Conservation (phyloP, 2,329 filamentous ascomycete species). For the Sarocladium strictum region DNA sequence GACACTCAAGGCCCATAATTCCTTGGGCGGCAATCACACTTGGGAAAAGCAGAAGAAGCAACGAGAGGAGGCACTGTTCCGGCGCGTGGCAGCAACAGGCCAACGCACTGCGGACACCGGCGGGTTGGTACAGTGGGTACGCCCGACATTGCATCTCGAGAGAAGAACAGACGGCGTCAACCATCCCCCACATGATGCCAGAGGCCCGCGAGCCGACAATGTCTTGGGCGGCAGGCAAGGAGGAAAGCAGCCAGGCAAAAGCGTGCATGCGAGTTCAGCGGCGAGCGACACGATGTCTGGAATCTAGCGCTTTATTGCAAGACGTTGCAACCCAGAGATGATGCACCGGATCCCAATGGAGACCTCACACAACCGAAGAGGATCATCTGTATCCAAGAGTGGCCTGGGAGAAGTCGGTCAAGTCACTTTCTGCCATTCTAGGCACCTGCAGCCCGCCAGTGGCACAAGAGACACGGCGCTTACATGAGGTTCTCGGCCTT, state of each 20-base stretch:
- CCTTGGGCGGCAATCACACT: not conserved
- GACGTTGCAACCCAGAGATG: too few species aligned
- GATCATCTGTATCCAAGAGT: not conserved
- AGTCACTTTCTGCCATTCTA: not conserved
- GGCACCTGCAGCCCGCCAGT: not conserved
- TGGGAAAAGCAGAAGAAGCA: not conserved
- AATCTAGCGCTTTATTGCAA: too few species aligned
- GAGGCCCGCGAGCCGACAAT: too few species aligned
- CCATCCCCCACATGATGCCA: not conserved
- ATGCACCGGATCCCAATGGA: too few species aligned
- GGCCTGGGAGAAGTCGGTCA: not conserved
- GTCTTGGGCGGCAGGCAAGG: too few species aligned
- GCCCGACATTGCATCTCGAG: too few species aligned
- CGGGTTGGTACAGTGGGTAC: conserved; percentile 8
- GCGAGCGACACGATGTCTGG: too few species aligned
- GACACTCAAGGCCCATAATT: not conserved
- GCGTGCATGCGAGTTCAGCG: too few species aligned
- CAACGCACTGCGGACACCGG: not conserved
- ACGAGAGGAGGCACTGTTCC: not conserved
- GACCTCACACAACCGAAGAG: too few species aligned
- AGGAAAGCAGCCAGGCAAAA: too few species aligned
- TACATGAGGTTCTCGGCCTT: not conserved
- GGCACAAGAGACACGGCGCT: not conserved
- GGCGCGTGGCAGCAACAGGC: not conserved
- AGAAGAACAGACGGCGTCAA: not conserved